Percentiles rank a stretch among this genome's conserved stretches.
Conservation (phyloP, 352 stramenopile genomes). For the Elongisporangium anandrum region DNA sequence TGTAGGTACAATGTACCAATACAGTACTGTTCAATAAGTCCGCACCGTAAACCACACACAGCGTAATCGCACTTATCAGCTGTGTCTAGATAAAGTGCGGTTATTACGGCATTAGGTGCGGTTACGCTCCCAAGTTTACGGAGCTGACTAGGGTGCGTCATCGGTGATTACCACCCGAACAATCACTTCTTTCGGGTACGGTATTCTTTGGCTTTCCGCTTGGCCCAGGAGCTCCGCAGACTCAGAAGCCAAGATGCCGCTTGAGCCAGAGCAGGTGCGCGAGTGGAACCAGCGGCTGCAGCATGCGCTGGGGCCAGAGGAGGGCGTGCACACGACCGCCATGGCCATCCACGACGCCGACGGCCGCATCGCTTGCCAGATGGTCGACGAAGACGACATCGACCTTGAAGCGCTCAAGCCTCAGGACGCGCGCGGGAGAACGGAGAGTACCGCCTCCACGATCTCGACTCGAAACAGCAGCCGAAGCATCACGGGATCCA, state of each 20-base stretch:
- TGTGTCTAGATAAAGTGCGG: not conserved
- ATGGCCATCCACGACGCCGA: not conserved
- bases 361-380: not conserved
- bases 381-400: constrained; percentile 18
- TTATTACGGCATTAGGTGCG: too few species aligned
- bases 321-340: not conserved
- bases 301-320: not conserved
- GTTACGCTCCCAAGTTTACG: too few species aligned
- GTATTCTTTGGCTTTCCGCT: not conserved
- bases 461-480: not conserved
- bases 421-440: constrained; percentile 4
- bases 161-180: not conserved
- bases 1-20: not conserved
- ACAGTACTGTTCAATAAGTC: not conserved
- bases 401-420: constrained; percentile 16
- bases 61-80: not conserved
- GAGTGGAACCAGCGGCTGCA: not conserved
- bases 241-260: not conserved
- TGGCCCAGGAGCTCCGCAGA: not conserved
- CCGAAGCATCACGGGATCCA: constrained; percentile 3
- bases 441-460: constrained; percentile 2
- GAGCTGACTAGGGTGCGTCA: not conserved
- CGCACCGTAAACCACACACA: not conserved
- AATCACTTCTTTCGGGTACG: not conserved
- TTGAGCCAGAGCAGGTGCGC: not conserved